Percentiles rank a stretch among this genome's conserved stretches.
These are phyloP conservation scores for Tricholoma matsutake DNA, from an alignment of 768 basidiomycete genomes.

Conservation along the genomic window DNA sequence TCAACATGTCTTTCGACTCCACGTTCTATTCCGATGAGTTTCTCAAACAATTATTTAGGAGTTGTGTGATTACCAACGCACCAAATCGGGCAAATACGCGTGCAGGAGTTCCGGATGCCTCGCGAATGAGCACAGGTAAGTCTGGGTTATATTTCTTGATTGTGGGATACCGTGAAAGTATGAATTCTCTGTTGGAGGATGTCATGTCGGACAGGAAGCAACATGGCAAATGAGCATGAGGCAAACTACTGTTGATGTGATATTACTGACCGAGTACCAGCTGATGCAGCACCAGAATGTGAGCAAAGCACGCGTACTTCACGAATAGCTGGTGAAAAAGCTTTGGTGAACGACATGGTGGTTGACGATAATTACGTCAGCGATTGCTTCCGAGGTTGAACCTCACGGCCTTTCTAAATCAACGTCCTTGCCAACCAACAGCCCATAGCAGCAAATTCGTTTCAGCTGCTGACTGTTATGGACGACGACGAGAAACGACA, in stretches of 20 bases:
- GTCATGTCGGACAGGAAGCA: not conserved
- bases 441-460: constrained; percentile 2
- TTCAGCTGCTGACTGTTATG: constrained; percentile 31
- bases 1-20: constrained; percentile 81
- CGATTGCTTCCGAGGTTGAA: constrained; percentile 20
- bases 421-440: constrained; percentile 31
- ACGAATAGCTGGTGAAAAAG: constrained; percentile 72
- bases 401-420: constrained; percentile 16
- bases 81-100: constrained; percentile 85
- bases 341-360: constrained; percentile 66
- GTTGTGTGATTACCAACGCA: constrained; percentile 36
- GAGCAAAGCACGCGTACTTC: constrained; percentile 82
- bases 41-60: not conserved
- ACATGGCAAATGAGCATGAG: not conserved
- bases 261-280: constrained; percentile 65
- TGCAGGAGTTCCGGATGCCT: constrained; percentile 76
- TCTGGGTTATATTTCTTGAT: constrained; percentile 85
- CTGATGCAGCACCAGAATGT: constrained; percentile 71
- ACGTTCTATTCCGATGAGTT: constrained; percentile 47
- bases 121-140: constrained; percentile 79
- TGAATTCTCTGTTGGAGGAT: constrained; percentile 61
- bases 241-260: not conserved
- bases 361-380: constrained; percentile 31
- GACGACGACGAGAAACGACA: constrained; percentile 55
- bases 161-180: constrained; percentile 66